These are phyloP conservation scores for Andrographis paniculata DNA, from an alignment of 305 asterid species.

Conservation along the genomic window DNA sequence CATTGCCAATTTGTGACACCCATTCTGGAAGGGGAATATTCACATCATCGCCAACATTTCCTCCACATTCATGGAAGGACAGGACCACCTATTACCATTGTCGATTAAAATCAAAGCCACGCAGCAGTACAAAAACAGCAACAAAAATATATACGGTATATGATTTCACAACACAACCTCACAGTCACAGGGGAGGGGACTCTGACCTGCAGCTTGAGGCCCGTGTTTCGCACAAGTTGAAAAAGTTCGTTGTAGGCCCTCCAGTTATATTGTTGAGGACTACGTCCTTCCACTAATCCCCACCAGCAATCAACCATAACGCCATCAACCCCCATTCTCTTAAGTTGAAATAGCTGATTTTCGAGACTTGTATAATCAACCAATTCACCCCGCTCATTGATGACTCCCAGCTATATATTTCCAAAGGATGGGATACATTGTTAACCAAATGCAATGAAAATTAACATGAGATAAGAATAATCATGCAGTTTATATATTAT, in stretches of 20 bases:
- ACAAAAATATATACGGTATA: too few relatives aligned
- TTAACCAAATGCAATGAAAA: too few relatives aligned
- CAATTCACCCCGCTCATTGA: slow-evolving; percentile 82
- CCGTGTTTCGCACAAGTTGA: slow-evolving; percentile 62
- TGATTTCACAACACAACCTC: too few relatives aligned
- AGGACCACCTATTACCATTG: slow-evolving; percentile 73
- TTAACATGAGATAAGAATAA: too few relatives aligned
- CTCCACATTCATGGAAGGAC: slow-evolving; percentile 85
- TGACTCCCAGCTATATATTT: slow-evolving; percentile 81
- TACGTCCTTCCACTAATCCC: slow-evolving; percentile 87
- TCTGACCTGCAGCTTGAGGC: slow-evolving; percentile 78
- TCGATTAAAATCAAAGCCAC: too few relatives aligned
- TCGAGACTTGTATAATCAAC: slow-evolving; percentile 72
- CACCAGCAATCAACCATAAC: slow-evolving; percentile 95
- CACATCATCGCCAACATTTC: slow-evolving; percentile 73
- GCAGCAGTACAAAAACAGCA: too few relatives aligned
- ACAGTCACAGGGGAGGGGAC: too few relatives aligned
- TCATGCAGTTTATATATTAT: too few relatives aligned
- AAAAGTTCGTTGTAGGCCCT: slow-evolving; percentile 64
- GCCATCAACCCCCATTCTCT: slow-evolving; percentile 66
- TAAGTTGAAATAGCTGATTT: slow-evolving; percentile 66
- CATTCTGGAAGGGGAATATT: slow-evolving; percentile 74
- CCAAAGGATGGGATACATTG: too few relatives aligned
- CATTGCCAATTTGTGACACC: slow-evolving; percentile 73
- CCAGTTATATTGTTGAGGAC: slow-evolving; percentile 83